Conservation (phyloP, 108 stramenopile species). For the Discostella pseudostelligera region DNA sequence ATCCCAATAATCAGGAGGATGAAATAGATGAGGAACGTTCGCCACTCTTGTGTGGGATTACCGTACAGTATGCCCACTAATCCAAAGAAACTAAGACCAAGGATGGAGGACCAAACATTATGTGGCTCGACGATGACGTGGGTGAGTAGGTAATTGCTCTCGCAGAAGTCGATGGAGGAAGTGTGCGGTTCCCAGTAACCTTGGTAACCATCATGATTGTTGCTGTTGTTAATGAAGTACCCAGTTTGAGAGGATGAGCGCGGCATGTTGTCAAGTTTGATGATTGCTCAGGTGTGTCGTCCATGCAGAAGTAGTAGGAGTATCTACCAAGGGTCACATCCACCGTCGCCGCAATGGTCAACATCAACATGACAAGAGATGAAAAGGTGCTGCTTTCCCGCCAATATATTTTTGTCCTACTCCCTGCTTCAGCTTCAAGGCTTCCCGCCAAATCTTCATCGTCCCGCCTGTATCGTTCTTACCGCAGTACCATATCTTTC, state of each 20-base stretch:
- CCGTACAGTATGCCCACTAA: constrained; percentile 19
- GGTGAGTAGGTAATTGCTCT: constrained; percentile 43
- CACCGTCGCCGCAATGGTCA: too few relatives aligned
- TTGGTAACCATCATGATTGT: neutral
- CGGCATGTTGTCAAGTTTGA: neutral
- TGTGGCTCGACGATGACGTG: constrained; percentile 39
- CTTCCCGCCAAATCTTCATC: too few relatives aligned
- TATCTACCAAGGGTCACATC: too few relatives aligned
- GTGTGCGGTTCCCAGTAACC: constrained; percentile 47
- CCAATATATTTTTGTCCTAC: too few relatives aligned
- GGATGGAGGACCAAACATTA: constrained; percentile 35
- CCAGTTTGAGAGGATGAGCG: neutral
- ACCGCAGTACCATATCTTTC: too few relatives aligned
- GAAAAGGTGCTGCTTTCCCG: too few relatives aligned
- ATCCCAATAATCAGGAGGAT: constrained; percentile 42
- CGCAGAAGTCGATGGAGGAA: constrained; percentile 47
- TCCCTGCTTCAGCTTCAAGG: too few relatives aligned
- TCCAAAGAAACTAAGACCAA: constrained; percentile 35
- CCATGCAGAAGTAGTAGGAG: too few relatives aligned
- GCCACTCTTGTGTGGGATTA: constrained; percentile 42
- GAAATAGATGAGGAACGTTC: constrained; percentile 23
- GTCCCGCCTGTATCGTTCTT: too few relatives aligned
- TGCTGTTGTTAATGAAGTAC: constrained; percentile 12
- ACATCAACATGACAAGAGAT: too few relatives aligned
- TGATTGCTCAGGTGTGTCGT: too few relatives aligned